These are phyloP conservation scores for Xylariaceae sp. DNA, from an alignment of 2,329 filamentous ascomycete genomes.

Conservation along the genomic window DNA sequence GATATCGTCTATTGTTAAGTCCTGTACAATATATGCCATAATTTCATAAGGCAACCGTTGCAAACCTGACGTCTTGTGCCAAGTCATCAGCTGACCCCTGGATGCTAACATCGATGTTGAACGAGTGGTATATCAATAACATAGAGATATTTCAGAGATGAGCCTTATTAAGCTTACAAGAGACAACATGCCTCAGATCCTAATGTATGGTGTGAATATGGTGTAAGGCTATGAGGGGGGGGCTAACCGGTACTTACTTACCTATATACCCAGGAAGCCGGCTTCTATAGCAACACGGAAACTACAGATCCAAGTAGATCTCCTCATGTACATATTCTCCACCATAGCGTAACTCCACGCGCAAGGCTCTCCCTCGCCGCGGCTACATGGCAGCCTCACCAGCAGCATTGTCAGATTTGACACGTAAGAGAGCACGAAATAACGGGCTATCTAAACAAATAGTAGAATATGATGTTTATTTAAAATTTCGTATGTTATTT, in stretches of 20 bases:
- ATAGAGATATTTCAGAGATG: neutral
- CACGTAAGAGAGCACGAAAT: too few relatives aligned
- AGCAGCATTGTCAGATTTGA: too few relatives aligned
- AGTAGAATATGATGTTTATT: too few relatives aligned
- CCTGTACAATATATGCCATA: constrained; percentile 58
- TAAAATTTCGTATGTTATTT: too few relatives aligned
- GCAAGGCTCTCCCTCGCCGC: too few relatives aligned
- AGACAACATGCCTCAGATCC: neutral
- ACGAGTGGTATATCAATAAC: neutral
- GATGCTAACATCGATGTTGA: constrained; percentile 8
- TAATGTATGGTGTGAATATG: constrained; percentile 5
- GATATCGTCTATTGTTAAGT: constrained; percentile 60
- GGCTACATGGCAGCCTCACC: too few relatives aligned
- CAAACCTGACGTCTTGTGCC: constrained; percentile 21
- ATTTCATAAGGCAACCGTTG: constrained; percentile 63
- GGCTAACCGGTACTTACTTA: neutral
- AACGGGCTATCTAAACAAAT: too few relatives aligned
- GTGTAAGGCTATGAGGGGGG: neutral
- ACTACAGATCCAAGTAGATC: too few relatives aligned
- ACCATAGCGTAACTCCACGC: too few relatives aligned
- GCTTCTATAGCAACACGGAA: too few relatives aligned
- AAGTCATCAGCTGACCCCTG: constrained; percentile 16
- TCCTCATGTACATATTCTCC: too few relatives aligned
- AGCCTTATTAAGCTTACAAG: neutral
- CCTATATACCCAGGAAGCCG: too few relatives aligned